Evolutionary conservation across 257 asterid genomes (phyloP).

Genomic region (Solanum boliviense): DNA sequence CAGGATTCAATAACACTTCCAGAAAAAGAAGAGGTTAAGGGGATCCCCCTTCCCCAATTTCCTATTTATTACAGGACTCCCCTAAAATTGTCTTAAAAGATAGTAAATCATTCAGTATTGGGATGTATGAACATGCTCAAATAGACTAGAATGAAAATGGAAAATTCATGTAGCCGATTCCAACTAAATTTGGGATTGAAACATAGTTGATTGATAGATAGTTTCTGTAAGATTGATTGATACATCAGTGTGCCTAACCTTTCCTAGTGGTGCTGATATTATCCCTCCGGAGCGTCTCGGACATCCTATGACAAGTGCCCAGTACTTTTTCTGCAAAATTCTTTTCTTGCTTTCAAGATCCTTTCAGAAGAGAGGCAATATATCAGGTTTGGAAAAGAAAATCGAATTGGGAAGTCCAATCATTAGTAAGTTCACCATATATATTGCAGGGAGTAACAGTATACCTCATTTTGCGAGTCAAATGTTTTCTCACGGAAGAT

Average conservation of each 20-base stretch:
- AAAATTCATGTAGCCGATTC: not conserved
- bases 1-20: not conserved
- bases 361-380: slow-evolving; percentile 14
- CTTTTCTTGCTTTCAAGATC: slow-evolving; percentile 29
- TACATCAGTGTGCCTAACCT: slow-evolving; percentile 29
- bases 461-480: slow-evolving; percentile 47
- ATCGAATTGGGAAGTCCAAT: not conserved
- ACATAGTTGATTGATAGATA: not conserved
- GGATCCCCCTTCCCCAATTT: not conserved
- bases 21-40: not conserved
- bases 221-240: not conserved
- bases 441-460: slow-evolving; percentile 2
- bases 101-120: not conserved
- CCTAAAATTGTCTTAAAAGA: not conserved
- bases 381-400: not conserved
- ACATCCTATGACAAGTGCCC: slow-evolving; percentile 93
- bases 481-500: slow-evolving; percentile 83
- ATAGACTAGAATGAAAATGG: not conserved
- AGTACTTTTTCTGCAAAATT: slow-evolving; percentile 60
- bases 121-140: not conserved
- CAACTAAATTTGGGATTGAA: not conserved
- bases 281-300: slow-evolving; percentile 64
- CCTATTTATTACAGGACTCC: not conserved
- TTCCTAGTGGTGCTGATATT: slow-evolving; percentile 64
- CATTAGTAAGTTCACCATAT: not conserved